Conservation (phyloP, 2,329 filamentous ascomycete species). For the Diaporthe sp. region DNA sequence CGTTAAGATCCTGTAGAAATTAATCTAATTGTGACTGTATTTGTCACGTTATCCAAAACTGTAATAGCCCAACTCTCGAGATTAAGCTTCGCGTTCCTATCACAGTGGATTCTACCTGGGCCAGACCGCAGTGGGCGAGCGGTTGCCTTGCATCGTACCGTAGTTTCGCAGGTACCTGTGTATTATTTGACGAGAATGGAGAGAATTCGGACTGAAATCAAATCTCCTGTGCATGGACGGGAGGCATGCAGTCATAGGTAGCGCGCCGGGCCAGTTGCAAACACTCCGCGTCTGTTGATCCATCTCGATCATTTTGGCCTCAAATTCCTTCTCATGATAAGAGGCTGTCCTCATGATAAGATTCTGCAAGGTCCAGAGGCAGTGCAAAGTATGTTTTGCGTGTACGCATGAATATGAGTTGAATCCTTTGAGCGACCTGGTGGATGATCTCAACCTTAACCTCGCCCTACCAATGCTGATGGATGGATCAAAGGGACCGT, state of each 20-base stretch:
- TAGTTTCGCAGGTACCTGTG: not conserved
- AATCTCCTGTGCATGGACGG: not conserved
- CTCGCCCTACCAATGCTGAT: not conserved
- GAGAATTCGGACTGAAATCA: not conserved
- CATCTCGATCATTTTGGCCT: not conserved
- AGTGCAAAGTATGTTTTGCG: no score
- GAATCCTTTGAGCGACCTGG: not conserved
- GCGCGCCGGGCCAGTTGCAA: not conserved
- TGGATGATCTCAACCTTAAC: not conserved
- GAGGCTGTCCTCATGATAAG: not conserved
- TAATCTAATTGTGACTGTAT: not conserved
- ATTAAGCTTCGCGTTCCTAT: not conserved
- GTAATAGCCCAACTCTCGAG: not conserved
- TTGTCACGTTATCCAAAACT: not conserved
- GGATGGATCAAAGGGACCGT: not conserved
- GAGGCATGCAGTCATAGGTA: not conserved
- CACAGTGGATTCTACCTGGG: not conserved
- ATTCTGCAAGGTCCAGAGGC: no score
- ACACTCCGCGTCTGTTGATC: not conserved
- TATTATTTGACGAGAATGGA: not conserved
- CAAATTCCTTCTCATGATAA: not conserved
- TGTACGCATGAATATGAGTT: not conserved
- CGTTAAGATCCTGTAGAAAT: not conserved
- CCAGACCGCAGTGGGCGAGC: not conserved
- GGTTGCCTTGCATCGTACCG: not conserved